Evolutionary conservation across 2,329 filamentous ascomycete genomes (phyloP).

Genomic region (Ustulina deusta): DNA sequence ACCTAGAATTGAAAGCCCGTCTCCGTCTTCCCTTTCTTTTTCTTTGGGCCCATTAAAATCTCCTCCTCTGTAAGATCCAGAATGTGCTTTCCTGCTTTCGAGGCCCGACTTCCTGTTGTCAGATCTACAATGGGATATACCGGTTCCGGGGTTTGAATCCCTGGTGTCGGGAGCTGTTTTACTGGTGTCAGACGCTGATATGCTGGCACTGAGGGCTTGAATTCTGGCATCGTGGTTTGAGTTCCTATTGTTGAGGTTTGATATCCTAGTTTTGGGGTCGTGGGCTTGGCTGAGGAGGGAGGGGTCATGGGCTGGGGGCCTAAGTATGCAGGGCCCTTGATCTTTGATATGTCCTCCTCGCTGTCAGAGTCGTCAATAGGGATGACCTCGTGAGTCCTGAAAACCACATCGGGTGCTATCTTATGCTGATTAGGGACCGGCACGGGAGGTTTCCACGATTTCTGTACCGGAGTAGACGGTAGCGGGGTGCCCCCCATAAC

Average conservation of each 20-base stretch:
- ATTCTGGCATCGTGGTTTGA: too few relatives aligned
- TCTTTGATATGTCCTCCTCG: not conserved
- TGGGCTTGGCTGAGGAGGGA: too few relatives aligned
- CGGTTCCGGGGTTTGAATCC: not conserved
- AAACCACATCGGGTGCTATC: not conserved
- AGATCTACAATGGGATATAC: not conserved
- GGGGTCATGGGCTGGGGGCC: too few relatives aligned
- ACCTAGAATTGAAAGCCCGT: too few relatives aligned
- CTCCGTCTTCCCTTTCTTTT: too few relatives aligned
- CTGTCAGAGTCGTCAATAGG: not conserved
- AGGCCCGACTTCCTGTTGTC: not conserved
- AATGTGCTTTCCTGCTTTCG: not conserved
- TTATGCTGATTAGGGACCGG: constrained; percentile 7
- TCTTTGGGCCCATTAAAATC: not conserved
- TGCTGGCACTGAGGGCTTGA: too few relatives aligned
- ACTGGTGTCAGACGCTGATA: too few relatives aligned
- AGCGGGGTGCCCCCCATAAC: not conserved
- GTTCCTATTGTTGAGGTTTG: too few relatives aligned
- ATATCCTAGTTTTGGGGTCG: not conserved
- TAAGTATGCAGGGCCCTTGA: not conserved
- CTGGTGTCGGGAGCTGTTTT: too few relatives aligned
- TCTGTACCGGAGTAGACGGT: not conserved
- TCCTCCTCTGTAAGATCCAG: not conserved
- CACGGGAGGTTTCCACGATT: not conserved
- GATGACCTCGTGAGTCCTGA: not conserved